phyloP scores from a whole-genome alignment of 2,329 filamentous ascomycete genomes.

The Alternaria hordeiaustralica region DNA sequence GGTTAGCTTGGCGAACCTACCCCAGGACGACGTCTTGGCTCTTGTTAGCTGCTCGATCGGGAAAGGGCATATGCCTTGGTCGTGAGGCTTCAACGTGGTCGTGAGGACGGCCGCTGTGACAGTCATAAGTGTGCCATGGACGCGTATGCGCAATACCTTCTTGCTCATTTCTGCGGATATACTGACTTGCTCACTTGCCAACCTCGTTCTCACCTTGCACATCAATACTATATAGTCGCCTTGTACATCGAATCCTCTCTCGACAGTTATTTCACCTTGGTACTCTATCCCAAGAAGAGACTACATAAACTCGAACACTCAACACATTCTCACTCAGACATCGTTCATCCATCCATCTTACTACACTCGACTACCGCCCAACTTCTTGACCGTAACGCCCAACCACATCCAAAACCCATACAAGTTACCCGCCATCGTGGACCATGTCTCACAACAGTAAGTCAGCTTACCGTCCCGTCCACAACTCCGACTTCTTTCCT shows the following conservation, averaged over 20 bases:
- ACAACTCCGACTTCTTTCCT: not conserved
- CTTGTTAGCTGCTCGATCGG: not conserved
- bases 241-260: slow-evolving; percentile 2
- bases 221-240: slow-evolving; percentile 1
- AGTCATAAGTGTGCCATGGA: slow-evolving; percentile 6
- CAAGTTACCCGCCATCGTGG: not conserved
- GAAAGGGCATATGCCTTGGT: not conserved
- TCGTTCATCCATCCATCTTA: not conserved
- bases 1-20: not conserved
- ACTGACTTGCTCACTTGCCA: slow-evolving; percentile 1
- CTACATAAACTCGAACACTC: not conserved
- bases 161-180: slow-evolving; percentile 6
- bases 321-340: not conserved
- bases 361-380: not conserved
- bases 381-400: not conserved
- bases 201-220: slow-evolving; percentile 8
- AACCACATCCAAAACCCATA: not conserved
- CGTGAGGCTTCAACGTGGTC: slow-evolving; percentile 6
- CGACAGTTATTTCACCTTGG: not conserved
- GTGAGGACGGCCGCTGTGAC: not conserved
- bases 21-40: not conserved
- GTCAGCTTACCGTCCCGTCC: not conserved
- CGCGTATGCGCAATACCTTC: slow-evolving; percentile 9
- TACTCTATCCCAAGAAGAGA: not conserved
- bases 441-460: slow-evolving; percentile 15